Percentiles rank a stretch among this genome's conserved stretches.
Evolutionary conservation across 805 yeast genomes (phyloP).

Genomic region (Yarrowia deformans): DNA sequence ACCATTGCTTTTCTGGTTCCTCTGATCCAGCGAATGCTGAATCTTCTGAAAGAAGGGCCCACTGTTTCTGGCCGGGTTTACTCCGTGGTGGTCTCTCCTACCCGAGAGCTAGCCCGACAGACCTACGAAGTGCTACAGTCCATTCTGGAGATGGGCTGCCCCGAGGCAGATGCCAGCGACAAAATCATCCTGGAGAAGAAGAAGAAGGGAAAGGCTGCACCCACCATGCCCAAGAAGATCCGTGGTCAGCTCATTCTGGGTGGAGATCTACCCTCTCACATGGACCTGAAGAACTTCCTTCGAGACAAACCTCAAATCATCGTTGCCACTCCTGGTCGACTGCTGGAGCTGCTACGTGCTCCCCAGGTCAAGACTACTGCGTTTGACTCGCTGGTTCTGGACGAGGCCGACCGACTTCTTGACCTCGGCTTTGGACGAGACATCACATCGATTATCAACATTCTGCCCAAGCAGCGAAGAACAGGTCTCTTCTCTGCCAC

Average conservation of each 20-base stretch:
- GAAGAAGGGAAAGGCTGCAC: constrained; percentile 39
- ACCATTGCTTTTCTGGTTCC: constrained; percentile 92
- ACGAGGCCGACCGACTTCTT: constrained; percentile 90
- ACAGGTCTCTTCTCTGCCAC: constrained; percentile 97
- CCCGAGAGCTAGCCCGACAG: constrained; percentile 60
- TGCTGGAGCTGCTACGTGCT: constrained; percentile 70
- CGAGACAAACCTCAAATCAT: constrained; percentile 72
- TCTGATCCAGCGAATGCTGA: constrained; percentile 68
- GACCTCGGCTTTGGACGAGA: constrained; percentile 84
- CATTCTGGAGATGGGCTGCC: constrained; percentile 59
- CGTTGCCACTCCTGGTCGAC: constrained; percentile 90
- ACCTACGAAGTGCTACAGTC: constrained; percentile 70
- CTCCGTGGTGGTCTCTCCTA: constrained; percentile 76
- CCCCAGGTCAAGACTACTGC: constrained; percentile 64
- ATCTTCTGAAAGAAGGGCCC: constrained; percentile 46
- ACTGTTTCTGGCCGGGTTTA: constrained; percentile 66
- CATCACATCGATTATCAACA: constrained; percentile 70
- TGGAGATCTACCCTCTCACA: constrained; percentile 56
- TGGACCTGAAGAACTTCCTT: constrained; percentile 69
- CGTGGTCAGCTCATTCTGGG: constrained; percentile 54
- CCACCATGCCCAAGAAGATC: constrained; percentile 41
- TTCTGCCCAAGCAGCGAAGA: constrained; percentile 88
- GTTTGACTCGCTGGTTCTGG: constrained; percentile 78
- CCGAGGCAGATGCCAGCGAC: constrained; percentile 57
- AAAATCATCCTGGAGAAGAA: constrained; percentile 27